Evolutionary conservation across 192 early-diverging fungal species (phyloP).

Genomic region (Coemansia furcata): DNA sequence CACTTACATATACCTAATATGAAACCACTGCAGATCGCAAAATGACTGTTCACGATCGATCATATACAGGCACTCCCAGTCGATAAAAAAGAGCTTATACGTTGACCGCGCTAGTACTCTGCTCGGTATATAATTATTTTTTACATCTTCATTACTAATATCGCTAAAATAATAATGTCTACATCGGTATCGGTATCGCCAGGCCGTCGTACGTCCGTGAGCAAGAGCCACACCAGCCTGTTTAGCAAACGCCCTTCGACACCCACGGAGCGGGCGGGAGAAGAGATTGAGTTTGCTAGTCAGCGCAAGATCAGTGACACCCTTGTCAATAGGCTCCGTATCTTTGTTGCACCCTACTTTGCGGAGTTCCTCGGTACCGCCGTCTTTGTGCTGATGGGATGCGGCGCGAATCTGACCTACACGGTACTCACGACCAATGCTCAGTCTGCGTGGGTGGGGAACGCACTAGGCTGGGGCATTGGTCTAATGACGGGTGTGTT

Average conservation of each 20-base stretch:
- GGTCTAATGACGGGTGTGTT: constrained; percentile 50
- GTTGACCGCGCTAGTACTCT: neutral
- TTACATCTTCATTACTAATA: neutral
- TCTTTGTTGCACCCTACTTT: constrained; percentile 51
- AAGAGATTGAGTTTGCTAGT: constrained; percentile 50
- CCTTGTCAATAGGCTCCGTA: constrained; percentile 40
- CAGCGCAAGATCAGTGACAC: constrained; percentile 35
- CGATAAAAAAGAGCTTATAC: neutral
- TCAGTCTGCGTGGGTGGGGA: constrained; percentile 54
- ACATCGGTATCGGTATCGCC: constrained; percentile 13
- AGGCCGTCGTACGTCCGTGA: neutral
- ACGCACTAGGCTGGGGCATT: constrained; percentile 53
- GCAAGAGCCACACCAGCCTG: constrained; percentile 18
- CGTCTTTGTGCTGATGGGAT: constrained; percentile 50
- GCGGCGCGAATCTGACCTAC: constrained; percentile 47
- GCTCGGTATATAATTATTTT: neutral
- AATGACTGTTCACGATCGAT: neutral
- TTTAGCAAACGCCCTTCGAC: constrained; percentile 18
- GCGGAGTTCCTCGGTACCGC: constrained; percentile 53
- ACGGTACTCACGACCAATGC: constrained; percentile 41
- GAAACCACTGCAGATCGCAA: neutral
- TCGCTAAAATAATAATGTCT: constrained; percentile 9
- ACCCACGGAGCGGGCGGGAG: constrained; percentile 31
- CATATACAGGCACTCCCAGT: neutral
- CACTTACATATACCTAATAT: neutral